phyloP scores from a whole-genome alignment of 2,329 filamentous ascomycete species.

The Verticillium tricorpus region DNA sequence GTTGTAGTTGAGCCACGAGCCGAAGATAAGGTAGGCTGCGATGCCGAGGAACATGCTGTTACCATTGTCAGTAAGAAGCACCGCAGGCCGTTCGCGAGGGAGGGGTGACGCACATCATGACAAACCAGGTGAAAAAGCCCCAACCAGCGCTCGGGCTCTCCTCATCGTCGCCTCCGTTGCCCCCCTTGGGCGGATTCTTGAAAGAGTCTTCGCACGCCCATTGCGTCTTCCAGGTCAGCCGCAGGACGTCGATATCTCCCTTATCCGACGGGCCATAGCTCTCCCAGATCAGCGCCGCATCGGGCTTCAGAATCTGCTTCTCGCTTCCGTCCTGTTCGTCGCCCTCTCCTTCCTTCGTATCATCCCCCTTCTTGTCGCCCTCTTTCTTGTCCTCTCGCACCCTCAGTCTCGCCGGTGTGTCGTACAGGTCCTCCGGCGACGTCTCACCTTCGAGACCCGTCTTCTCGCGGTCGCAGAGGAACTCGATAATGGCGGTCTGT shows the following conservation, averaged over 20 bases:
- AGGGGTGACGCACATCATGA: constrained; percentile 70
- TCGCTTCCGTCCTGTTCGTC: constrained; percentile 37
- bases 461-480: constrained; percentile 70
- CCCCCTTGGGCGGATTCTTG: constrained; percentile 32
- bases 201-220: constrained; percentile 67
- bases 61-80: background rate
- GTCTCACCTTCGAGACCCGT: constrained; percentile 71
- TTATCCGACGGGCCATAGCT: constrained; percentile 62
- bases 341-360: constrained; percentile 30
- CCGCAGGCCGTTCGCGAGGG: background rate
- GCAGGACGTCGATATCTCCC: constrained; percentile 56
- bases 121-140: constrained; percentile 98
- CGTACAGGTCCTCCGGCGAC: constrained; percentile 50
- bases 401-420: constrained; percentile 18
- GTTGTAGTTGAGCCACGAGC: constrained; percentile 98
- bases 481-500: constrained; percentile 78
- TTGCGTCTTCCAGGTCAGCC: constrained; percentile 81
- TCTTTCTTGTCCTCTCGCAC: constrained; percentile 20
- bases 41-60: constrained; percentile 77
- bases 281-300: constrained; percentile 68
- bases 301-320: constrained; percentile 47
- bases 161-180: constrained; percentile 37
- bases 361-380: constrained; percentile 26
- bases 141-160: constrained; percentile 54
- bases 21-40: constrained; percentile 92